Conservation (phyloP, 805 yeast genomes). For the Kuraishia capsulata region DNA sequence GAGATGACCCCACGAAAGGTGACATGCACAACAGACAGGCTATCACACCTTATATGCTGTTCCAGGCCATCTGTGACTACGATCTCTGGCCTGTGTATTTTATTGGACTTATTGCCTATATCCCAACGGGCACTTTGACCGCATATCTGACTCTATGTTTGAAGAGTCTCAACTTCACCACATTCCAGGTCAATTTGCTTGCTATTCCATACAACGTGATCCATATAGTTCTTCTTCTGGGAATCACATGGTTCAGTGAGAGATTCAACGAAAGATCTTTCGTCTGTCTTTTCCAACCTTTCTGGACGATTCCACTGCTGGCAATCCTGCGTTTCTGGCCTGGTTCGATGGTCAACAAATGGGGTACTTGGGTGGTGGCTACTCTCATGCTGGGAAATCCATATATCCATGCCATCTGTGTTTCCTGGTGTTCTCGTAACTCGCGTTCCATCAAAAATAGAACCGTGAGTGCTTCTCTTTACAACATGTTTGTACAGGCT, state of each 20-base stretch:
- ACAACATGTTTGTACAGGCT: slow-evolving; percentile 55
- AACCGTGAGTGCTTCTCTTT: slow-evolving; percentile 56
- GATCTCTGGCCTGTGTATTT: slow-evolving; percentile 42
- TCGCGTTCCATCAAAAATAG: slow-evolving; percentile 55
- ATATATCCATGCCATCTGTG: slow-evolving; percentile 48
- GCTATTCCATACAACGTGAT: slow-evolving; percentile 39
- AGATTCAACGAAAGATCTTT: slow-evolving; percentile 16
- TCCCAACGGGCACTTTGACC: slow-evolving; percentile 23
- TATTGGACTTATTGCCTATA: slow-evolving; percentile 29
- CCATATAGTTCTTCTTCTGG: slow-evolving; percentile 24
- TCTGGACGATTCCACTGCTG: slow-evolving; percentile 16
- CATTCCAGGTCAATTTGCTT: slow-evolving; percentile 41
- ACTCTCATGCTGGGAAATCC: slow-evolving; percentile 29
- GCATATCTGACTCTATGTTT: slow-evolving; percentile 36
- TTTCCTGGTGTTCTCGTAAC: slow-evolving; percentile 54
- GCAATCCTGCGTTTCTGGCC: slow-evolving; percentile 18
- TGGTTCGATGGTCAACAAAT: slow-evolving; percentile 15
- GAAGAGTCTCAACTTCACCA: slow-evolving; percentile 35
- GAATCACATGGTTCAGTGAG: slow-evolving; percentile 28
- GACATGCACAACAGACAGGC: slow-evolving; percentile 50
- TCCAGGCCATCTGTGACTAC: slow-evolving; percentile 31
- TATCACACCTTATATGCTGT: slow-evolving; percentile 25
- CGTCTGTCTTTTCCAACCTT: slow-evolving; percentile 13
- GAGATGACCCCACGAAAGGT: slow-evolving; percentile 39
- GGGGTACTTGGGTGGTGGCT: slow-evolving; percentile 15